These are phyloP conservation scores for Macrolepiota fuliginosa DNA, from an alignment of 768 basidiomycete genomes.

Conservation along the genomic window DNA sequence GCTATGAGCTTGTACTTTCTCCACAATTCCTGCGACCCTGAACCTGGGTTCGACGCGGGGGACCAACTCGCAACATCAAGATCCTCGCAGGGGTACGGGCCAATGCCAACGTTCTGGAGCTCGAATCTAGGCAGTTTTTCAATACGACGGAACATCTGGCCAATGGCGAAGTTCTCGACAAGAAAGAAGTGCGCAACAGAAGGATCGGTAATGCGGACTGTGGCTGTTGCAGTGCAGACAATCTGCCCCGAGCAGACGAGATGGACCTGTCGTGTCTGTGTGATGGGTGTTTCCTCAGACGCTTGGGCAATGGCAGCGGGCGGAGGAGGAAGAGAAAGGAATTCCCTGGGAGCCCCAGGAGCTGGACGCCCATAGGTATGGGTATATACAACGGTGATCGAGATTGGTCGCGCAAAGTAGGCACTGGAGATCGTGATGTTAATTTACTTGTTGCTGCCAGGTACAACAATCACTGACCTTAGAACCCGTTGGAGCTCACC, in stretches of 20 bases:
- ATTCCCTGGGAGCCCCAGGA: slow-evolving; percentile 52
- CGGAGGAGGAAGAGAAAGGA: slow-evolving; percentile 89
- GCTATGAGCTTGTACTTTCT: slow-evolving; percentile 57
- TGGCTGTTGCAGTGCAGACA: slow-evolving; percentile 64
- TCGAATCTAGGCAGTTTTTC: background rate
- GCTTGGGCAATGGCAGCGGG: slow-evolving; percentile 64
- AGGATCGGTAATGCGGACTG: slow-evolving; percentile 57
- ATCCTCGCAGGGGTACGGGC: background rate
- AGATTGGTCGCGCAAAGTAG: background rate
- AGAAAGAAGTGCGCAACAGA: slow-evolving; percentile 59
- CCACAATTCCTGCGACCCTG: slow-evolving; percentile 34
- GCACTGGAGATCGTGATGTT: background rate
- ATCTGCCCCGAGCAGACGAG: slow-evolving; percentile 52
- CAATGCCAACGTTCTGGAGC: background rate
- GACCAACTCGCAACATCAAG: background rate
- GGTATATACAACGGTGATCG: background rate
- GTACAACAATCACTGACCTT: background rate
- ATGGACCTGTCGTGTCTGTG: slow-evolving; percentile 63
- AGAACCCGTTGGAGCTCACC: slow-evolving; percentile 44
- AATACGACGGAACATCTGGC: slow-evolving; percentile 63
- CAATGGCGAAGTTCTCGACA: slow-evolving; percentile 64
- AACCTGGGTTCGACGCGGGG: background rate
- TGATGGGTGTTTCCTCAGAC: slow-evolving; percentile 36
- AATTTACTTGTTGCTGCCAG: background rate
- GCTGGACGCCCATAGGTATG: background rate